Conservation (phyloP, 139 green algal species). For the Coelastrella sp. region DNA sequence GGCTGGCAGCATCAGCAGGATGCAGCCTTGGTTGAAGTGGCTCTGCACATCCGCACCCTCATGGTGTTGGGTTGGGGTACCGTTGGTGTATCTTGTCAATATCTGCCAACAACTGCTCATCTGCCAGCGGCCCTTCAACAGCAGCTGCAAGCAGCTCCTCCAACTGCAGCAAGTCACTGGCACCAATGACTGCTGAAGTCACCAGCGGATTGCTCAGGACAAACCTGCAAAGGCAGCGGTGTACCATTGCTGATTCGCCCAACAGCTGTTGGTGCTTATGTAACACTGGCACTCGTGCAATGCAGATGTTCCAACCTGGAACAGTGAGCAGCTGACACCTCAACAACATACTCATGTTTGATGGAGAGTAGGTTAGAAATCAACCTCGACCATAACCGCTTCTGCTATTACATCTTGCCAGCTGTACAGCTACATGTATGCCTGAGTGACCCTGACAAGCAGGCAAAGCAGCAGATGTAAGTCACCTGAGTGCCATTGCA, state of each 20-base stretch:
- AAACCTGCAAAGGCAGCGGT: constrained; percentile 45
- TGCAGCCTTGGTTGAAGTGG: no score
- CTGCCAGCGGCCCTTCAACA: constrained; percentile 36
- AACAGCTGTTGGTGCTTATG: not conserved
- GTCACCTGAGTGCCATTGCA: constrained; percentile 78
- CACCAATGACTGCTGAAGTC: constrained; percentile 68
- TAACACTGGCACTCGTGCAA: no score
- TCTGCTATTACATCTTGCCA: not conserved
- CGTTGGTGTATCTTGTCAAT: constrained; percentile 68
- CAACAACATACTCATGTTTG: no score
- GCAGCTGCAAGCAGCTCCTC: constrained; percentile 64
- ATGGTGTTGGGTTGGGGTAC: constrained; percentile 74
- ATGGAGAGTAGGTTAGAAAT: no score
- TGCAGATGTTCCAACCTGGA: no score
- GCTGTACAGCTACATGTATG: not conserved
- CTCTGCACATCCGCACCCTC: no score
- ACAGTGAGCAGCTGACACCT: no score
- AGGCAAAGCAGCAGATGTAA: not conserved
- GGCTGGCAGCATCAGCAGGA: no score
- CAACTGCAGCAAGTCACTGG: constrained; percentile 71
- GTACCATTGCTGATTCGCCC: not conserved
- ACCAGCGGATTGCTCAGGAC: constrained; percentile 76
- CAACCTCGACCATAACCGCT: no score
- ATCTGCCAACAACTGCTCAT: constrained; percentile 46
- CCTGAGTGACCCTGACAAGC: not conserved